Evolutionary conservation across 108 stramenopile species (phyloP), one percentile per base, ranked within the genome.

Genomic region (Cyclotella distinguenda): DNA sequence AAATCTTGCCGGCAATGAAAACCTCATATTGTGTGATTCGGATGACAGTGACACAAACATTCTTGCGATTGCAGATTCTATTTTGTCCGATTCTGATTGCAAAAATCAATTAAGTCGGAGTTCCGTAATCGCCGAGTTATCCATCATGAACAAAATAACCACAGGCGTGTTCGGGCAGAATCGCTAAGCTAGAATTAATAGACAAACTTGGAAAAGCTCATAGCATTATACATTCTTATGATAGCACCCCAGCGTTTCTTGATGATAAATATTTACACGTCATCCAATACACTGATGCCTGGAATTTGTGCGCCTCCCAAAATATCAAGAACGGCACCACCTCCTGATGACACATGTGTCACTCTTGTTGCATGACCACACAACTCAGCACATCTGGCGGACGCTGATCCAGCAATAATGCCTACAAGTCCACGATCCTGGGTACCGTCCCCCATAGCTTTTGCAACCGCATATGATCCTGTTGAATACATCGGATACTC

Each of bases 341-440:
- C 96, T 10, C 91, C 91, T 18, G 95, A 93, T 18, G 93, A 94
- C 13, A 99, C 89, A 66, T 99, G 95, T 40, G 82, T 81, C 45
- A 99, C 91, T 42, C 74, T 78, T 25, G 79, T 78, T 6, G 87
- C 82, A 43, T 93, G 80, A 36, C 94, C 94, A 47, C 80, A 93
- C 52, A 80, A 49, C 69, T 90, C 84, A 18, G 86, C 77, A 33
- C 96, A 95, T n/a, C 93, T 91, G 25, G 95, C 97, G 59, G 90
- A 91, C 56, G 98, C 97, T 15, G 97, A 97, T 22, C 99, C 99
- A 39, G 96, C 95, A 71, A 99, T 91, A 56, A 97, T 96, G 47
- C 91, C 93, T 27, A 93, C 72, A 47, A 77, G 57, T 8, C 96
- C 95, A 31, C 83, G 76, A 19, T 72, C 60, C 45, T 80, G 78